Conservation (phyloP, 108 stramenopile genomes). For the Seminavis robusta region DNA sequence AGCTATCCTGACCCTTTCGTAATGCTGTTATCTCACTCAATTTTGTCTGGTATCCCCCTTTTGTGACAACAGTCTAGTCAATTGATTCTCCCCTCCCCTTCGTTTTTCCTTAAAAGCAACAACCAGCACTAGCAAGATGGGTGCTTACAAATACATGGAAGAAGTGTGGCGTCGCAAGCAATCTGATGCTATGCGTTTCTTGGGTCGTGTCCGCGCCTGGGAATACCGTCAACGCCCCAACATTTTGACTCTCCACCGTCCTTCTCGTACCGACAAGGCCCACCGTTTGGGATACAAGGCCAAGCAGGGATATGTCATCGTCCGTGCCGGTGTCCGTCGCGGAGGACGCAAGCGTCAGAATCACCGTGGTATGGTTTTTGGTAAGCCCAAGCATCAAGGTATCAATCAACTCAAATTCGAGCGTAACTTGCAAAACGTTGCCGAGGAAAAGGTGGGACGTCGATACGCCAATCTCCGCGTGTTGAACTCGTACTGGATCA, state of each 20-base stretch:
- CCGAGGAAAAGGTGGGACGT: slow-evolving; percentile 99
- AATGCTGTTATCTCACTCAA: neutral
- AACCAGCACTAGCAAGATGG: no score
- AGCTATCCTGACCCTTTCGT: neutral
- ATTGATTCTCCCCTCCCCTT: neutral
- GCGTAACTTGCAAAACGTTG: slow-evolving; percentile 95
- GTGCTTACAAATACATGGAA: slow-evolving; percentile 99
- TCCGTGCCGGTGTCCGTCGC: slow-evolving; percentile 98
- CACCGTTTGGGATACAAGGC: slow-evolving; percentile 99
- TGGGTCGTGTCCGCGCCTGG: slow-evolving; percentile 99
- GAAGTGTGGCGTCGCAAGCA: slow-evolving; percentile 99
- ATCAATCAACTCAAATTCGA: slow-evolving; percentile 99
- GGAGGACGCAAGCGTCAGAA: slow-evolving; percentile 99
- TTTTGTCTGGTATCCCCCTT: neutral
- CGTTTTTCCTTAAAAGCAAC: slow-evolving; percentile 6
- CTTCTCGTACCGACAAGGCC: slow-evolving; percentile 99
- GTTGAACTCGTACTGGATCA: slow-evolving; percentile 99
- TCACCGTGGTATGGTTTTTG: slow-evolving; percentile 99
- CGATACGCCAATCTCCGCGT: slow-evolving; percentile 96
- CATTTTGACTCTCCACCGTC: slow-evolving; percentile 87
- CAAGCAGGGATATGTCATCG: slow-evolving; percentile 99
- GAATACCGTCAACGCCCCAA: slow-evolving; percentile 99
- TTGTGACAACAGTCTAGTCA: neutral
- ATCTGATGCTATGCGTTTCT: slow-evolving; percentile 99
- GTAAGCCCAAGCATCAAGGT: slow-evolving; percentile 99